Evolutionary conservation across 2,329 filamentous ascomycete genomes (phyloP), one percentile per base, ranked within the genome.

Genomic region (Beauveria sp.): DNA sequence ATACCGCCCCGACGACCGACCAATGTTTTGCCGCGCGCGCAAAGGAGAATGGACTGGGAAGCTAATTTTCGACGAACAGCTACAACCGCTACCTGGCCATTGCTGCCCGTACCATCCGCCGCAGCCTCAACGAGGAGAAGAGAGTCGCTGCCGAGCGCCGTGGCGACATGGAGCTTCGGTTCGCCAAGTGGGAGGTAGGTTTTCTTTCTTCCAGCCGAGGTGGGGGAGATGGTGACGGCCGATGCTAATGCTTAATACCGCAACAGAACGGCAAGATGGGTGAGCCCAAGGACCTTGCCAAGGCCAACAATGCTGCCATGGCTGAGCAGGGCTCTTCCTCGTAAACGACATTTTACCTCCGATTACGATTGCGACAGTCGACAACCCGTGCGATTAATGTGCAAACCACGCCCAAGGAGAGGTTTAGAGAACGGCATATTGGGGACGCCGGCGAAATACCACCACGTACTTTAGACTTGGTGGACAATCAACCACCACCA

Each of bases 31-130:
- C 24, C 43, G 28, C 58, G 49, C 49, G 47, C 50, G 24, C 57
- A 59, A 47, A 47, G 50, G 58, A 49, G 58, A 60, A n/a, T n/a
- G 18, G 9, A 47, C 62, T 66, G 59, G 66, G 63, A 68, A 69
- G 69, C 77, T 77, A 73, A 77, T 71, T 60, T 62, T 40, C 66
- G 59, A 66, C 67, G 58, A 65, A 75, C 77, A 99, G 95, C 82
- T 99, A 99, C 91, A 99, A 99, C 89, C 95, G 93, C 82, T 98
- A 97, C 88, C 88, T 99, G 76, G 87, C 93, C 74, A 86, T 99
- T 80, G 92, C 95, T 73, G 87, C 93, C 79, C 92, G 93, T 79
- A 90, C 91, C 74, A 90, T 99, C 77, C 95, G 96, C 81, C 90
- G 91, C 77, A 96, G 92, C 77, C 84, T 99, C 77, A 97, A 98